Evolutionary conservation across 108 stramenopile species (phyloP), one percentile per base, ranked within the genome.

Genomic region (Seminavis robusta): DNA sequence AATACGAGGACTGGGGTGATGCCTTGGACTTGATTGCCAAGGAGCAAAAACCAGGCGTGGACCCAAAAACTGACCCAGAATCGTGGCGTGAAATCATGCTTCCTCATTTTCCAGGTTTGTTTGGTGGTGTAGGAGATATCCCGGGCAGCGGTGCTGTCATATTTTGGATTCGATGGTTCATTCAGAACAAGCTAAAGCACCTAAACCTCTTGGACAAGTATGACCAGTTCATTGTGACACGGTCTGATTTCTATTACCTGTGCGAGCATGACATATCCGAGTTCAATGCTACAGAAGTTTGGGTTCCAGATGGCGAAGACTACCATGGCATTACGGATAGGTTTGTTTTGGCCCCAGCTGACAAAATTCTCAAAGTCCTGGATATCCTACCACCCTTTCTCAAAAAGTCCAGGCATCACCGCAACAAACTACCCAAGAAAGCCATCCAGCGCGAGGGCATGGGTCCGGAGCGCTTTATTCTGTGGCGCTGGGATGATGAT

Each of bases 1-100:
- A 65, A 47, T 75, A 65, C 37, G 37, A 59, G 10, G 66, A 75
- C 33, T 75, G 68, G 68, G 74, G 58, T 1, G 74, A 75, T 55
- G 74, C 74, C 1, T 52, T 75, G 7, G 74, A 75, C 43, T 46
- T 75, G 23, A 70, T 75, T 36, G 68, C 57, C 41, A 61, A 60
- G 7, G 5, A 67, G 72, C 66, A 21, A 65, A 20, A 25, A 27
- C 21, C 34, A n/a, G n/a, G n/a, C n/a, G n/a, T n/a, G n/a, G n/a
- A n/a, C 61, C 2, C 11, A n/a, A n/a, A n/a, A n/a, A n/a, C n/a
- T n/a, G n/a, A n/a, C n/a, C n/a, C n/a, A n/a, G 5, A 4, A 1
- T 37, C 23, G 20, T 31, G 27, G 16, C 16, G 51, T 46, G n/a
- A 26, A 26, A 15, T 27, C 24, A 48, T 52, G 1, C n/a, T 13